phyloP scores from a whole-genome alignment of 176 grass and related monocot species.

The Thinopyrum elongatum region DNA sequence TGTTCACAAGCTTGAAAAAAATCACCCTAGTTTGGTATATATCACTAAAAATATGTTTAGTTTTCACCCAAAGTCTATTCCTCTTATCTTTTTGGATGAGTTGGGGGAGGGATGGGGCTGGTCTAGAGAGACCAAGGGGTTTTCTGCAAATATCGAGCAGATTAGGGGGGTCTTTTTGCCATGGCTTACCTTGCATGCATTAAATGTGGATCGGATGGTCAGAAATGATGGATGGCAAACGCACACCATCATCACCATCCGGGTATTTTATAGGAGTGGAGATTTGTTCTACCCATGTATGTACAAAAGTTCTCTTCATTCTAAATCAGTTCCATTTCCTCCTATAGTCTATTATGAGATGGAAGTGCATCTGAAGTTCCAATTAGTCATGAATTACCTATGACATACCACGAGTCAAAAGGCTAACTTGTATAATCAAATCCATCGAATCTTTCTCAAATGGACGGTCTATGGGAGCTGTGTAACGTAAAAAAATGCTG shows the following conservation, averaged over 20 bases:
- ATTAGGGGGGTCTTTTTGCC: too few relatives aligned
- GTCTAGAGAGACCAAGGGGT: background rate
- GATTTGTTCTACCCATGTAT: background rate
- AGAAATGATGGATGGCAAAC: background rate
- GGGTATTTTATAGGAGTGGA: background rate
- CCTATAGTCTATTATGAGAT: background rate
- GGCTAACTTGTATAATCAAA: background rate
- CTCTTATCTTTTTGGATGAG: background rate
- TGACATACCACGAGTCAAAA: background rate
- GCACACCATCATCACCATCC: background rate
- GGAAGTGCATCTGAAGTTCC: background rate
- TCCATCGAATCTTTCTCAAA: too few relatives aligned
- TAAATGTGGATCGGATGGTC: background rate
- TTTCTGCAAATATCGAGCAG: background rate
- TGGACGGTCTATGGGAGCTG: too few relatives aligned
- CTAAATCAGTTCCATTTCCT: background rate
- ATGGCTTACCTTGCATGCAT: background rate
- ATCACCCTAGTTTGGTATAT: background rate
- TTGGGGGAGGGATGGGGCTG: background rate
- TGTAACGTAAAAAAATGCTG: background rate
- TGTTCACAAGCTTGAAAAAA: background rate
- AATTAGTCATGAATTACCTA: background rate
- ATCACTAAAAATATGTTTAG: background rate
- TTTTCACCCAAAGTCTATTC: background rate
- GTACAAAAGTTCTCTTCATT: background rate